Conservation (phyloP, 768 basidiomycete genomes). For the Rhodotorula toruloides region DNA sequence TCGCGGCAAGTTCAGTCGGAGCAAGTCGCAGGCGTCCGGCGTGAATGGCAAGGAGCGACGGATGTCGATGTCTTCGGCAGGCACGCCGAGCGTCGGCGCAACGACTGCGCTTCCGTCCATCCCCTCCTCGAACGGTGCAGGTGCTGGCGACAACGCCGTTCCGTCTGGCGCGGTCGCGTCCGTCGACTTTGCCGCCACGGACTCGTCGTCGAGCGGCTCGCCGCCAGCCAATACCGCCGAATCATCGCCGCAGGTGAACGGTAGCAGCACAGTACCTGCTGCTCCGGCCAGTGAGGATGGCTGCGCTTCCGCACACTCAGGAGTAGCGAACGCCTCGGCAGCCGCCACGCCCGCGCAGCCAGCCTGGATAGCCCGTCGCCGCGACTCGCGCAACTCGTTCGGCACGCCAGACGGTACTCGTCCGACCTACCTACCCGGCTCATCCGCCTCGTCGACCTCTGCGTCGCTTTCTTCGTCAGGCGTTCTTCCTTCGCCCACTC, state of each 20-base stretch:
- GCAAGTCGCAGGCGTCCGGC: conserved; percentile 17
- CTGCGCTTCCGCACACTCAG: too few relatives aligned
- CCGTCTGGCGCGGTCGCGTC: too few relatives aligned
- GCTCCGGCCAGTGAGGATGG: conserved; percentile 24
- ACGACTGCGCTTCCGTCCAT: background rate
- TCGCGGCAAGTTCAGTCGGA: conserved; percentile 14
- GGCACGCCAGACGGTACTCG: background rate
- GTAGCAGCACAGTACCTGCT: background rate
- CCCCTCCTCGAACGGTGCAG: background rate
- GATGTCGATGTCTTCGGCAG: background rate
- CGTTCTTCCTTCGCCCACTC: conserved; percentile 1
- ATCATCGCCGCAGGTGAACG: background rate
- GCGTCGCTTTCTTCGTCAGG: conserved; percentile 6
- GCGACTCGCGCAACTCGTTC: conserved; percentile 1
- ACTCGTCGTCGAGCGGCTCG: background rate
- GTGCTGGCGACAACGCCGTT: background rate
- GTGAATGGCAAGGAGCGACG: background rate
- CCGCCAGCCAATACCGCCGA: too few relatives aligned
- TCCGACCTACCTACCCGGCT: background rate
- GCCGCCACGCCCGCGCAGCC: background rate
- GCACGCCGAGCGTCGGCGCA: background rate
- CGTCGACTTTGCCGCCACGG: background rate
- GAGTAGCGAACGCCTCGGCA: background rate
- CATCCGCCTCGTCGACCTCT: background rate
- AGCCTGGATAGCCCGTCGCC: background rate